Percentiles rank a stretch among this genome's conserved stretches.
These are phyloP conservation scores for Hypoxylon fuscum DNA, from an alignment of 495 filamentous ascomycete genomes.

Conservation along the genomic window DNA sequence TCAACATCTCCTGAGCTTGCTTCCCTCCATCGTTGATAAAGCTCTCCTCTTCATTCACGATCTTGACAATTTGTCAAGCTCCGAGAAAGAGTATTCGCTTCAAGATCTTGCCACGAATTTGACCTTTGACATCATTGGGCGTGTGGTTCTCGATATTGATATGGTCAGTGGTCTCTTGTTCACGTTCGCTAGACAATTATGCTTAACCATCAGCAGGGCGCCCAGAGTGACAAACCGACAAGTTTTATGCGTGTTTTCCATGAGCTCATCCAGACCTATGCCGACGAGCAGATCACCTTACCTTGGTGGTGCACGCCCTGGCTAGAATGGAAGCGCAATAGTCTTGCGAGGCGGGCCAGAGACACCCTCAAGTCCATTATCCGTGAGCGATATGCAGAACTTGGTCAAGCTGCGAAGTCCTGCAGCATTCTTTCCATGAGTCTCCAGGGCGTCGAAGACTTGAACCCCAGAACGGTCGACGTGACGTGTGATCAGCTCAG, in stretches of 20 bases:
- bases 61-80: slow-evolving; percentile 37
- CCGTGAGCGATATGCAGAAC: slow-evolving; percentile 36
- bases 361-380: slow-evolving; percentile 34
- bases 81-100: slow-evolving; percentile 42
- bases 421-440: slow-evolving; percentile 46
- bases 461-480: slow-evolving; percentile 32
- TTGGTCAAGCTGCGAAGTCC: slow-evolving; percentile 22
- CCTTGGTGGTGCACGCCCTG: slow-evolving; percentile 38
- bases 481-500: slow-evolving; percentile 48
- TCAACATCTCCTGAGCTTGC: slow-evolving; percentile 50
- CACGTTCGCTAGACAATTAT: background rate
- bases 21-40: slow-evolving; percentile 54
- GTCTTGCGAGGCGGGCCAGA: slow-evolving; percentile 31
- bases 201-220: background rate
- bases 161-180: background rate
- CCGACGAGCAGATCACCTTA: slow-evolving; percentile 2
- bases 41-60: slow-evolving; percentile 42
- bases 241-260: slow-evolving; percentile 43
- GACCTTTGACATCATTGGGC: slow-evolving; percentile 53
- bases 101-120: slow-evolving; percentile 41
- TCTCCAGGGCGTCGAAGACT: slow-evolving; percentile 34
- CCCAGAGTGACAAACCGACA: slow-evolving; percentile 10
- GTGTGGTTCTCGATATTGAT: slow-evolving; percentile 8
- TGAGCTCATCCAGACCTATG: slow-evolving; percentile 39
- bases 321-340: slow-evolving; percentile 21